Base-by-base conservation (phyloP, 768 basidiomycete species). In the Leucocoprinus leucothites region DNA sequence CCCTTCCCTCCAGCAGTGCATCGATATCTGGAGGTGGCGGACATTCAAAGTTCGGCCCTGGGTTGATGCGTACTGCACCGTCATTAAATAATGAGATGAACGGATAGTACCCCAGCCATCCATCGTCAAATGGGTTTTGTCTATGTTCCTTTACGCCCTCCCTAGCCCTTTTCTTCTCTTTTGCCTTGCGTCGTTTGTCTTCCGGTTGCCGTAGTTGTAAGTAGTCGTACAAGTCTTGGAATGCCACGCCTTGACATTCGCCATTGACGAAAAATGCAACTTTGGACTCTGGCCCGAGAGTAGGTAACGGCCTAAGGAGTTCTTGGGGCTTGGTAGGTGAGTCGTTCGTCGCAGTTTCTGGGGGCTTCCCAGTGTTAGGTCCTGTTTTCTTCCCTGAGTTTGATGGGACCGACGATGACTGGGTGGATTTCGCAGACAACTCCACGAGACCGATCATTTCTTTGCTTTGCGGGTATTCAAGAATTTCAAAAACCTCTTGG, bases 181-280 rank as follows among this genome's bases (percentile, higher is more conserved):
- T 84, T 7, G 79, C 79, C 66, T 88, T 89, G 46, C 80, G 77
- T 8, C 81, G 79, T 21, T 76, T 79, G 2, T 80, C 75, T 25
- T 57, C 53, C 9, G 84, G 79, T 47, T 80, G 81, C 18, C 84
- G 83, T 14, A 97, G 81, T 9, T 91, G 95, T 18, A 91, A 76
- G 69, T 88, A 98, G 71, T 94, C 92, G 71, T 91, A 95, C 28
- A 99, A 51, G 61, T 98, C 91, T 36, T 83, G 77, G 68, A 91
- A 99, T 4, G 96, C 97, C 35, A 81, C 73, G 9, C 88, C 87
- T 62, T 93, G 86, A 48, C 82, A 83, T 71, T 87, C 80, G 3
- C 97, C 97, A 61, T 99, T 98, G 42, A 97, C 77, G 70, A 93
- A 98, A 74, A 98, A 98, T 1, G 85, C 85, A 51, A 98, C 79